Percentiles rank a stretch among this genome's conserved stretches.
phyloP scores from a whole-genome alignment of 306 rosid genomes.

The Vigna reflexopilosa region DNA sequence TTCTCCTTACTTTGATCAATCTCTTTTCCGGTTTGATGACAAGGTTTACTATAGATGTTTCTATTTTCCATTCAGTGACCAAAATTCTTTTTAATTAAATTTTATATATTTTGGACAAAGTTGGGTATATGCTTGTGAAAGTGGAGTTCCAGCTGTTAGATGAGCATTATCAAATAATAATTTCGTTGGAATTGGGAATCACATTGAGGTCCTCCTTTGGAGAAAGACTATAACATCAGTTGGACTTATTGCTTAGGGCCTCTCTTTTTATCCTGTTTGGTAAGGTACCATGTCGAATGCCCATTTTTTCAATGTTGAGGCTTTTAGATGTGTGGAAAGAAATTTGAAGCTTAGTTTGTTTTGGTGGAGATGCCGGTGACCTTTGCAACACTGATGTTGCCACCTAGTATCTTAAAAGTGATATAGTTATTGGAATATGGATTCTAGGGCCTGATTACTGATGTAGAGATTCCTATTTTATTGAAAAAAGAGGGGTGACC shows the following conservation, averaged over 20 bases:
- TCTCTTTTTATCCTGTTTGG: conserved; percentile 2
- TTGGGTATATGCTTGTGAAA: conserved; percentile 4
- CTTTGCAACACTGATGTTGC: conserved; percentile 7
- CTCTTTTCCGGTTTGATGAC: conserved; percentile 92
- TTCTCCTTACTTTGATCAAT: conserved; percentile 95
- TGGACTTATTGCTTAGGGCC: conserved; percentile 1
- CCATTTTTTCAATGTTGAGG: neutral
- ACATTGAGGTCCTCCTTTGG: conserved; percentile 16
- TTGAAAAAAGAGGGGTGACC: conserved; percentile 5
- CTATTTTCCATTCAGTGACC: conserved; percentile 24
- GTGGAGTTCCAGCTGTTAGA: conserved; percentile 18
- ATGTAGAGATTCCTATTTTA: conserved; percentile 12
- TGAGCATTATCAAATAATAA: neutral
- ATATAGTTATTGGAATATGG: neutral
- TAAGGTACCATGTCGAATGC: neutral
- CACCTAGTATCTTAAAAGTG: conserved; percentile 14
- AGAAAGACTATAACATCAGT: neutral
- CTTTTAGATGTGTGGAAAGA: conserved; percentile 21
- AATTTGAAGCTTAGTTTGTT: conserved; percentile 31
- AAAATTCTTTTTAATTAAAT: neutral
- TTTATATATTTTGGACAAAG: neutral
- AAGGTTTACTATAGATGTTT: conserved; percentile 64
- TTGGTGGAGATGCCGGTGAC: conserved; percentile 20
- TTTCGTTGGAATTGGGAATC: conserved; percentile 18
- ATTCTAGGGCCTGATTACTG: conserved; percentile 7